Conservation (phyloP, 2,329 filamentous ascomycete species). For the Colletotrichum echinochloae region DNA sequence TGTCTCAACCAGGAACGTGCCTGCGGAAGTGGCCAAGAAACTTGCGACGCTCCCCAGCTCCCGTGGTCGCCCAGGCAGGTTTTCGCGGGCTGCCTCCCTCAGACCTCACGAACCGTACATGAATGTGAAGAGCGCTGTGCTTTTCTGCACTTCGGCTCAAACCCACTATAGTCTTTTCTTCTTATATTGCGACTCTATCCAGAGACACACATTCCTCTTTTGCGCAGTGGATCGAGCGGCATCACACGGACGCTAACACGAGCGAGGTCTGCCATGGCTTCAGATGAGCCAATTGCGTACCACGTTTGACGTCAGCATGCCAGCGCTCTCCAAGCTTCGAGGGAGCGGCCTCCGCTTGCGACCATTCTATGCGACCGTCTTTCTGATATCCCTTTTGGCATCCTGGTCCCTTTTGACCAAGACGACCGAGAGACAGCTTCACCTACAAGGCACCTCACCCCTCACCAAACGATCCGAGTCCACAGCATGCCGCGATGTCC, state of each 20-base stretch:
- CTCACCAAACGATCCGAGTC: conserved; percentile 46
- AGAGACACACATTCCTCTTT: conserved; percentile 29
- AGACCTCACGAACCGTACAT: conserved; percentile 36
- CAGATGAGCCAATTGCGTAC: conserved; percentile 36
- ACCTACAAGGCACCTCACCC: conserved; percentile 41
- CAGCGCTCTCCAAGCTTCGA: conserved; percentile 44
- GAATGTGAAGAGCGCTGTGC: conserved; percentile 35
- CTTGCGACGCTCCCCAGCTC: conserved; percentile 28
- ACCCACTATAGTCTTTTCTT: conserved; percentile 17
- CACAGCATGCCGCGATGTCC: conserved; percentile 81
- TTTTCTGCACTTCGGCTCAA: conserved; percentile 32
- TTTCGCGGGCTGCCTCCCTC: conserved; percentile 41
- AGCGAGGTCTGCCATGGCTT: conserved; percentile 37
- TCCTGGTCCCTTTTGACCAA: conserved; percentile 56
- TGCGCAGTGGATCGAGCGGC: conserved; percentile 29
- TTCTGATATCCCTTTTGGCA: conserved; percentile 60
- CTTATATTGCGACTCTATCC: conserved; percentile 15
- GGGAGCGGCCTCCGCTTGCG: conserved; percentile 57
- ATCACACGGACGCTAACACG: conserved; percentile 32
- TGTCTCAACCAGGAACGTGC: conserved; percentile 28
- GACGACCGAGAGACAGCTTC: conserved; percentile 29
- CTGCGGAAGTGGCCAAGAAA: conserved; percentile 36
- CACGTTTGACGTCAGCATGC: conserved; percentile 44
- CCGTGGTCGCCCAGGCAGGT: conserved; percentile 25
- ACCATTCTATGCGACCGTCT: conserved; percentile 62